Evolutionary conservation across 805 yeast species (phyloP).

Genomic region (Candida taoyuanica): DNA sequence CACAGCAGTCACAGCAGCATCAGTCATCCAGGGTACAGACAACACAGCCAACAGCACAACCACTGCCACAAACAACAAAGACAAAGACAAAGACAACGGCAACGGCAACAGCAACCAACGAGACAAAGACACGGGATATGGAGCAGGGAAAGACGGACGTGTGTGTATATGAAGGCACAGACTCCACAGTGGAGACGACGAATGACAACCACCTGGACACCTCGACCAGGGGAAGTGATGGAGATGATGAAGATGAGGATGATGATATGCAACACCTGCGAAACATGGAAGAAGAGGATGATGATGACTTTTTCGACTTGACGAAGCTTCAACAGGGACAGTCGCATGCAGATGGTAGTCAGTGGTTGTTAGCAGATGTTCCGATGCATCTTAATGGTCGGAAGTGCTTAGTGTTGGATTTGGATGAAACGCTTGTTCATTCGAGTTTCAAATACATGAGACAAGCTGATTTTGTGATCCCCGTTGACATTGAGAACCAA

Average conservation of each 20-base stretch:
- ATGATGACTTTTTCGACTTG: slow-evolving; percentile 48
- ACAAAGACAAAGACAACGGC: not conserved
- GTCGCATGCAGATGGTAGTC: slow-evolving; percentile 62
- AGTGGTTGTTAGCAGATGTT: slow-evolving; percentile 57
- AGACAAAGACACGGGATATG: not conserved
- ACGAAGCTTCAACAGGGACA: slow-evolving; percentile 70
- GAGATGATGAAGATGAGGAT: slow-evolving; percentile 24
- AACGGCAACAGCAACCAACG: not conserved
- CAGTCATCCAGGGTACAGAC: slow-evolving; percentile 1
- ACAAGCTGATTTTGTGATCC: slow-evolving; percentile 93
- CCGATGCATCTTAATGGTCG: slow-evolving; percentile 47
- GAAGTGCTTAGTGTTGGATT: slow-evolving; percentile 85
- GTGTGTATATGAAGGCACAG: slow-evolving; percentile 28
- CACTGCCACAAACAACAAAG: not conserved
- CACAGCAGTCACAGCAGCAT: not conserved
- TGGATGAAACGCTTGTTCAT: slow-evolving; percentile 96
- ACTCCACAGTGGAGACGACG: slow-evolving; percentile 21
- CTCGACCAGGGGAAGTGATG: slow-evolving; percentile 11
- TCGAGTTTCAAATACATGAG: slow-evolving; percentile 88
- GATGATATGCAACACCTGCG: slow-evolving; percentile 14
- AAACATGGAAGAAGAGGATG: slow-evolving; percentile 23
- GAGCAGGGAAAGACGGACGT: slow-evolving; percentile 21
- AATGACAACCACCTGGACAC: not conserved
- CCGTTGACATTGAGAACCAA: slow-evolving; percentile 93
- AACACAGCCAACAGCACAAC: not conserved